Conservation (phyloP, 495 filamentous ascomycete genomes). For the Aspergillus funiculosus region DNA sequence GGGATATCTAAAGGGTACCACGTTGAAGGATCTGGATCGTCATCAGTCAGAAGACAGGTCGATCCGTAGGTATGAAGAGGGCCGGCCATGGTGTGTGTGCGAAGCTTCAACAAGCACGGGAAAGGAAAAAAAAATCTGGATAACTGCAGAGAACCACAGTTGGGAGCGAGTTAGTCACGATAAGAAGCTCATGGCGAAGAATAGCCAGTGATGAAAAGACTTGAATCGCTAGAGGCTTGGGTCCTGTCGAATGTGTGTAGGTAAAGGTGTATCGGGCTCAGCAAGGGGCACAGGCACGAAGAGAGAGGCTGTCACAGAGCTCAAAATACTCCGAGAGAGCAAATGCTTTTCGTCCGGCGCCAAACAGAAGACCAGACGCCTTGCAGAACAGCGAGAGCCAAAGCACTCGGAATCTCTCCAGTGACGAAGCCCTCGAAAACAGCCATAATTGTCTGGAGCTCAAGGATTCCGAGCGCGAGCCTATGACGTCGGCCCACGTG, state of each 20-base stretch:
- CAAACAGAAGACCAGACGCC: background rate
- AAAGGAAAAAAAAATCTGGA: background rate
- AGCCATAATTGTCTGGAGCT: background rate
- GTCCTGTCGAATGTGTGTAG: too few species aligned
- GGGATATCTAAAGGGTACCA: conserved; percentile 31
- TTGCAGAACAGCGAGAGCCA: too few species aligned
- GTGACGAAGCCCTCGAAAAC: too few species aligned
- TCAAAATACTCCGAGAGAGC: background rate
- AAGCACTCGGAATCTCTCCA: too few species aligned
- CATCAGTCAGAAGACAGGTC: conserved; percentile 43
- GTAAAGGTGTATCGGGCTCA: too few species aligned
- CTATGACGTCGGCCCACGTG: conserved; percentile 44
- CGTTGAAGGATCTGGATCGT: conserved; percentile 30
- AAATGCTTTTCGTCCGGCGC: background rate
- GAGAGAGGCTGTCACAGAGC: conserved; percentile 6
- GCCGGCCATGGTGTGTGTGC: conserved; percentile 34
- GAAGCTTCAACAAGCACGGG: conserved; percentile 9
- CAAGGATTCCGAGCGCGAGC: conserved; percentile 10
- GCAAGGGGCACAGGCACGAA: conserved; percentile 17
- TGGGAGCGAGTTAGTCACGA: conserved; percentile 2
- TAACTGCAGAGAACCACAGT: background rate
- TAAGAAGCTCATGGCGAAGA: conserved; percentile 1
- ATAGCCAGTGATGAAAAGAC: background rate
- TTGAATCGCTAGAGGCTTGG: conserved; percentile 1
- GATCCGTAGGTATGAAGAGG: conserved; percentile 52